Base-by-base conservation (phyloP, 495 filamentous ascomycete genomes). In the Podospora comata region DNA sequence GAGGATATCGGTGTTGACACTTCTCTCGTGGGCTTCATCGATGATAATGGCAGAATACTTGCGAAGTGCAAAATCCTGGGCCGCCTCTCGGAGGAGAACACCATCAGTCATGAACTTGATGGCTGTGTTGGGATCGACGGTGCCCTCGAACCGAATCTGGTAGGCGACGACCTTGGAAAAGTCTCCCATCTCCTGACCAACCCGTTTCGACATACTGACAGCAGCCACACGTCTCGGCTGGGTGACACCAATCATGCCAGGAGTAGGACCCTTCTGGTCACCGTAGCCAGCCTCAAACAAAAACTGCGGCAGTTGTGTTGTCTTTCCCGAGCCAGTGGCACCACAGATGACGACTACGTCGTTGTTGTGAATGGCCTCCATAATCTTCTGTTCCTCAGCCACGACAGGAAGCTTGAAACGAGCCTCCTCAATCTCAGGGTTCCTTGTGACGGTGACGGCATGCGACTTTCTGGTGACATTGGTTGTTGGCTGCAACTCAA, bases 21-120 rank as follows among this genome's bases (percentile, higher is more conserved):
- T 97, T 72, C 96, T 87, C 74, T 99, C 96, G 81, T 99, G 96
- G 13, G 96, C 96, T 80, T 99, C 96, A 76, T 99, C 96, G 73
- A 99, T 92, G 57, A 99, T 85, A 57, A 99, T 90, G 56, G 90
- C 88, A 2, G 94, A 97, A 77, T 99, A 99, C 68, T 96, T 97
- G n/a, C 83, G 87, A 28, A 99, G 81, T 4, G 91, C 82, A 76
- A 98, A 94, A 75, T 99, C 96, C 67, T 94, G 87, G 0, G 91
- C 87, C 58, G 97, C 90, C 74, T 99, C 96, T 62, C 94, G 88
- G 16, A 99, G 85, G 66, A 99, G 82, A 27, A 99, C 92, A 82
- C 96, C 96, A 76, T 99, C 96, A 0, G 96, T 99, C 93, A 99
- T 97, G 79, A 98, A 99, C 77, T 99, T 99, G 76, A 98, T 89